Evolutionary conservation across 345 rosid genomes (phyloP), one percentile per base, ranked within the genome.

Genomic region (Euphorbia lathyris): DNA sequence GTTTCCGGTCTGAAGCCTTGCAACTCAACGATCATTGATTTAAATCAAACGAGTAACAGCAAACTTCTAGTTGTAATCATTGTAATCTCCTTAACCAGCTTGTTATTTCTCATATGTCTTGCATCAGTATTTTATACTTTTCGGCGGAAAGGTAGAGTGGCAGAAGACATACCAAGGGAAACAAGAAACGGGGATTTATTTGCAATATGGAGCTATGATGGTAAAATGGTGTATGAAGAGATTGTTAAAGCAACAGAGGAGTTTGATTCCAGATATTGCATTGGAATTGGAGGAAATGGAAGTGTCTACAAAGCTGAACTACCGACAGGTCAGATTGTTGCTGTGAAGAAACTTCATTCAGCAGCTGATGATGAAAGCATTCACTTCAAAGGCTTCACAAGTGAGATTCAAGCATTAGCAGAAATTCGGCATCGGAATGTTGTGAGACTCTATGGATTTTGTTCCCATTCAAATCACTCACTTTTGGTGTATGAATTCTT

Each of bases 221-320:
- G 38, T 34, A 34, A 34, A 34, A 34, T 34, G 38, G 38, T 34
- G 38, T 34, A 34, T 7, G 38, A 34, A 22, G 25, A 52, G 23
- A 52, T 52, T 52, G 57, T 52, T 52, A 19, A n/a, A n/a, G 57
- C 57, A 52, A 52, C 57, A 52, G 57, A 52, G 57, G 57, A 52
- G 2, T 52, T 52, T 12, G 23, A 52, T 22, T 52, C 57, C 1
- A 52, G 25, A 22, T 52, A 52, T 22, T 52, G 57, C 57, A 52
- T 52, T 52, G 57, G 57, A 19, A 12, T 52, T 17, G 57, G 57
- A 22, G 59, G 59, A 19, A 11, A 55, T 55, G 59, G 59, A 7
- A 55, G 27, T 19, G 59, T 55, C 29, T 55, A 55, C 29, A 55
- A 55, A 20, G 59, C 59, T 1, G 59, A n/a, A 25, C 13, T 55